phyloP scores from a whole-genome alignment of 2,329 filamentous ascomycete genomes.

The Botrytis medusae region DNA sequence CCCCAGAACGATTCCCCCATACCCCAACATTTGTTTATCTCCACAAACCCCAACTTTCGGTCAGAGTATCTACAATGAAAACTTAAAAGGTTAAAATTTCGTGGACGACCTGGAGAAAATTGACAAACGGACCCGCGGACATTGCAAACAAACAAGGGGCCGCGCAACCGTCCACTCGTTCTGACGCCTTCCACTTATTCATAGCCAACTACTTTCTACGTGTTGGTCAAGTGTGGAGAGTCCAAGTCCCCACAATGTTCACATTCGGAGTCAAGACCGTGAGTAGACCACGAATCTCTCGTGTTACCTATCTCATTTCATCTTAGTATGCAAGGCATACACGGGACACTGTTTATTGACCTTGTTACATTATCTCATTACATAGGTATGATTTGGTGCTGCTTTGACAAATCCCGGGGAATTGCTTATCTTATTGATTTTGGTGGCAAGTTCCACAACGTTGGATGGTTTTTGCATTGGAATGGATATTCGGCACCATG shows the following conservation, averaged over 20 bases:
- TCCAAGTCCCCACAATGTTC: neutral
- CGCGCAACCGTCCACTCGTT: neutral
- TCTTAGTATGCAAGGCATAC: neutral
- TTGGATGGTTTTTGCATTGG: neutral
- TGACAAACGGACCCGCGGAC: neutral
- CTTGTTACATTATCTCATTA: neutral
- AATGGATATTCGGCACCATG: neutral
- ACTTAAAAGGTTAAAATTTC: neutral
- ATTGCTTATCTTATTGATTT: neutral
- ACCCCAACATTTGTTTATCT: neutral
- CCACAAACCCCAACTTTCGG: conserved; percentile 4
- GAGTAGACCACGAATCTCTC: neutral
- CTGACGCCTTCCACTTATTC: neutral
- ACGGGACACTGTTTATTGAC: neutral
- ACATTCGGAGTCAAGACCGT: neutral
- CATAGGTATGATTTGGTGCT: neutral
- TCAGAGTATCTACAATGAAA: neutral
- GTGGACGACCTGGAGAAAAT: neutral
- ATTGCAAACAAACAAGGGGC: neutral
- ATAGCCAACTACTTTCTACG: neutral
- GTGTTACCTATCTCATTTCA: neutral
- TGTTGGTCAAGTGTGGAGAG: neutral
- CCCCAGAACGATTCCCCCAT: neutral
- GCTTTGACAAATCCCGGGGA: neutral
- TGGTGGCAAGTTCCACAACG: neutral